phyloP scores from a whole-genome alignment of 768 basidiomycete genomes.

The Lactarius quietus region DNA sequence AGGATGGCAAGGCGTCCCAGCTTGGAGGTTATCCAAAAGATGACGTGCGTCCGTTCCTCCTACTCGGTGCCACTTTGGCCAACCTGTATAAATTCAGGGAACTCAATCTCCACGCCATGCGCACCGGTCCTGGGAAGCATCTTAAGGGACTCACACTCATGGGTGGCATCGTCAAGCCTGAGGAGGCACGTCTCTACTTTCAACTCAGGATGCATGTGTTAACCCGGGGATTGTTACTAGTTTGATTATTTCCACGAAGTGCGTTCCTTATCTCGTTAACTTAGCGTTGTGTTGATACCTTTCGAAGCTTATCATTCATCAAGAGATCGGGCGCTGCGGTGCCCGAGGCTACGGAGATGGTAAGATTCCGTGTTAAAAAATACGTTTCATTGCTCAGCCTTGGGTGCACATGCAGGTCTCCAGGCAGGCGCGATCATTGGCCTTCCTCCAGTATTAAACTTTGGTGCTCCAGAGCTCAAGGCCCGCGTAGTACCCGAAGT shows the following conservation, averaged over 20 bases:
- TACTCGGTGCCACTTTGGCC: not conserved
- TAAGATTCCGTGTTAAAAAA: not conserved
- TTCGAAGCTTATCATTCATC: constrained; percentile 38
- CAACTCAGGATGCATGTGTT: not conserved
- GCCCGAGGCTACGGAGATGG: constrained; percentile 83
- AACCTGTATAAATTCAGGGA: constrained; percentile 41
- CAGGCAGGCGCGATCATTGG: constrained; percentile 78
- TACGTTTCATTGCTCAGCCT: constrained; percentile 1
- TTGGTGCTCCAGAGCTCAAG: constrained; percentile 60
- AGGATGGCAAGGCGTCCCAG: constrained; percentile 87
- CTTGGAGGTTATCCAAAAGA: constrained; percentile 69
- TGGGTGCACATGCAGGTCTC: constrained; percentile 41
- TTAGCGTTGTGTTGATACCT: constrained; percentile 1
- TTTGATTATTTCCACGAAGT: constrained; percentile 90
- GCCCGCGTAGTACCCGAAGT: constrained; percentile 57
- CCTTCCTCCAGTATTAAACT: constrained; percentile 82
- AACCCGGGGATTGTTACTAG: constrained; percentile 26
- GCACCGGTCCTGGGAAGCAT: constrained; percentile 88
- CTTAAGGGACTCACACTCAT: constrained; percentile 74
- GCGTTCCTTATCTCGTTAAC: not conserved
- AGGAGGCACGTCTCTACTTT: constrained; percentile 47
- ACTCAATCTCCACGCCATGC: constrained; percentile 80
- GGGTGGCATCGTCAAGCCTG: constrained; percentile 70
- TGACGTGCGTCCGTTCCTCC: constrained; percentile 52
- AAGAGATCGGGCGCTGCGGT: constrained; percentile 45